Conservation (phyloP, 768 basidiomycete species). For the Boletellus sp. region DNA sequence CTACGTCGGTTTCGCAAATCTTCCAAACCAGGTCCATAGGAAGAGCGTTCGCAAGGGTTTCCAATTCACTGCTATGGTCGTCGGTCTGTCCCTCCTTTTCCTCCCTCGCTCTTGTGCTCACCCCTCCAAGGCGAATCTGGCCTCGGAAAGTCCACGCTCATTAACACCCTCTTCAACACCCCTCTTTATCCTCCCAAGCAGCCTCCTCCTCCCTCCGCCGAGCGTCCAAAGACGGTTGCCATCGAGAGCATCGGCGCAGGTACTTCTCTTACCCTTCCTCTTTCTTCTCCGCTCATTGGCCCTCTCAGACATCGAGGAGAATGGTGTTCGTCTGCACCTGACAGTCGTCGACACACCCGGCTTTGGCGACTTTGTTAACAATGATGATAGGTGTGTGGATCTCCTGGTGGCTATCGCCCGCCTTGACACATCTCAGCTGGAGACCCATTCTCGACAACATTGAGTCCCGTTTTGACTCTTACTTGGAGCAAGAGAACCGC, state of each 20-base stretch:
- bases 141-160: conserved; percentile 96
- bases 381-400: conserved; percentile 81
- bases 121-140: conserved; percentile 84
- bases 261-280: conserved; percentile 32
- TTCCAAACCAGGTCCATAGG: conserved; percentile 99
- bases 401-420: conserved; percentile 10
- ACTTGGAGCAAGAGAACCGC: conserved; percentile 97
- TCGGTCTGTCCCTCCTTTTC: conserved; percentile 62
- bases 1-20: conserved; percentile 94
- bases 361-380: conserved; percentile 99
- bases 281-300: conserved; percentile 11
- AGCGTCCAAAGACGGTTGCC: conserved; percentile 88
- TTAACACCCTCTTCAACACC: conserved; percentile 99
- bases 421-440: conserved; percentile 60
- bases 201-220: conserved; percentile 77
- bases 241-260: conserved; percentile 99
- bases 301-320: conserved; percentile 93
- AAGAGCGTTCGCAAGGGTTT: conserved; percentile 98
- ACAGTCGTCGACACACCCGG: conserved; percentile 99
- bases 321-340: conserved; percentile 90
- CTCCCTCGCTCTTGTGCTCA: conserved; percentile 12
- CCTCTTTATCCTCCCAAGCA: conserved; percentile 89
- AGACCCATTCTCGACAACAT: conserved; percentile 98
- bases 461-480: conserved; percentile 95
- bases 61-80: conserved; percentile 99